Evolutionary conservation across 257 asterid species (phyloP).

Genomic region (Sherardia arvensis): DNA sequence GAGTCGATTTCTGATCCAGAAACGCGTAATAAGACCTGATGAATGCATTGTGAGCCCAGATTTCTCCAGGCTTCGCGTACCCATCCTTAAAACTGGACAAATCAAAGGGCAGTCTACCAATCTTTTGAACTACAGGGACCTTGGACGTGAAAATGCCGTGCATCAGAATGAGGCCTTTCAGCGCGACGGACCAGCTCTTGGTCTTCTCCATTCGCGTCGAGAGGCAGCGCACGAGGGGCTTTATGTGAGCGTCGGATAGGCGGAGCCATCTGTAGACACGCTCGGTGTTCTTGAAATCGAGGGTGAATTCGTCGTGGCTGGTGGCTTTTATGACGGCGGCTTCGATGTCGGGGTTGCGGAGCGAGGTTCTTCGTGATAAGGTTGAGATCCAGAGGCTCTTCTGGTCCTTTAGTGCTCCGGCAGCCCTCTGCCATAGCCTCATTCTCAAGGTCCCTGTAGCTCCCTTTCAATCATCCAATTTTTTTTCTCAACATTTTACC

Average conservation of each 20-base stretch:
- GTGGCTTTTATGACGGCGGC: constrained; percentile 73
- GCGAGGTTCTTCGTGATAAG: constrained; percentile 43
- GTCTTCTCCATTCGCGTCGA: constrained; percentile 53
- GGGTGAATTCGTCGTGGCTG: constrained; percentile 35
- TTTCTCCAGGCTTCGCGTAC: constrained; percentile 16
- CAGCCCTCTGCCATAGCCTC: constrained; percentile 79
- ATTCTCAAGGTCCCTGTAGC: constrained; percentile 17
- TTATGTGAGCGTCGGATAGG: constrained; percentile 48
- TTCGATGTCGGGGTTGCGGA: constrained; percentile 78
- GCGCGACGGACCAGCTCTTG: constrained; percentile 54
- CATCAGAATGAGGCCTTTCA: constrained; percentile 61
- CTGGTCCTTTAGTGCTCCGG: constrained; percentile 58
- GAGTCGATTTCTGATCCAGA: constrained; percentile 62
- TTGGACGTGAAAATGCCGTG: constrained; percentile 41
- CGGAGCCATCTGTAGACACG: constrained; percentile 59
- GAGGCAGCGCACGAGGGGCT: constrained; percentile 58
- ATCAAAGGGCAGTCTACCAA: constrained; percentile 82
- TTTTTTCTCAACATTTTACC: not conserved
- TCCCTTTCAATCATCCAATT: not conserved
- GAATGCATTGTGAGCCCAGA: constrained; percentile 50
- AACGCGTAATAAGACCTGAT: constrained; percentile 62
- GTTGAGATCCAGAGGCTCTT: constrained; percentile 57
- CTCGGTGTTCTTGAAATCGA: constrained; percentile 39
- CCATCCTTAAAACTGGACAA: constrained; percentile 55
- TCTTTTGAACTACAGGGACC: constrained; percentile 30